Conservation (phyloP, 176 grass and related monocot genomes). For the Triticum urartu region DNA sequence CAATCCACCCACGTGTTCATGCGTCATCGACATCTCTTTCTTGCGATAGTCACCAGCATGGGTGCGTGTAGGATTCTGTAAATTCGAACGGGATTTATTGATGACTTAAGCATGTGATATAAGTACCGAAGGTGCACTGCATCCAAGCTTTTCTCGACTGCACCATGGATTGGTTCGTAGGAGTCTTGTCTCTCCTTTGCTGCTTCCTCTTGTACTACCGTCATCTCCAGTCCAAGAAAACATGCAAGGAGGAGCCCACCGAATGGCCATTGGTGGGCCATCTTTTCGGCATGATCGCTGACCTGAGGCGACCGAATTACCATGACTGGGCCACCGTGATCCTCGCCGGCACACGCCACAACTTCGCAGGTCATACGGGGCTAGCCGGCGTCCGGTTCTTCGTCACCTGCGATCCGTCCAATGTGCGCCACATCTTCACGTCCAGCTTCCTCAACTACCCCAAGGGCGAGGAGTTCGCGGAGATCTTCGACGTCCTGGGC, state of each 20-base stretch:
- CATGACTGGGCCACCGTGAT: constrained; percentile 41
- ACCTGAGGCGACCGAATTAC: constrained; percentile 16
- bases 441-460: constrained; percentile 64
- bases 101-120: no score
- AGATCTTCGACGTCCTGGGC: constrained; percentile 63
- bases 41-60: no score
- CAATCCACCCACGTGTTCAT: no score
- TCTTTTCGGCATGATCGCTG: constrained; percentile 25
- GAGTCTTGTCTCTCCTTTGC: background rate
- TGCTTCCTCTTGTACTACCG: constrained; percentile 4
- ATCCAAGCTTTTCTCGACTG: no score
- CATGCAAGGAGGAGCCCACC: constrained; percentile 11
- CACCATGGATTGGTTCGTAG: background rate
- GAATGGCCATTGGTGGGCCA: constrained; percentile 51
- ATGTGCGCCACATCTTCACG: constrained; percentile 59
- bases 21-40: no score
- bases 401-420: constrained; percentile 49
- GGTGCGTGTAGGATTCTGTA: no score
- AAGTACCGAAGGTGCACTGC: no score
- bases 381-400: constrained; percentile 18
- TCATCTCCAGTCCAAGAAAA: constrained; percentile 25
- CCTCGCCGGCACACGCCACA: background rate
- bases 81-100: no score
- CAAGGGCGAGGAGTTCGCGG: constrained; percentile 51
- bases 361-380: constrained; percentile 27